Evolutionary conservation across 1,284 basidiomycete genomes (phyloP), one percentile per base, ranked within the genome.

Genomic region (Moesziomyces sp.): DNA sequence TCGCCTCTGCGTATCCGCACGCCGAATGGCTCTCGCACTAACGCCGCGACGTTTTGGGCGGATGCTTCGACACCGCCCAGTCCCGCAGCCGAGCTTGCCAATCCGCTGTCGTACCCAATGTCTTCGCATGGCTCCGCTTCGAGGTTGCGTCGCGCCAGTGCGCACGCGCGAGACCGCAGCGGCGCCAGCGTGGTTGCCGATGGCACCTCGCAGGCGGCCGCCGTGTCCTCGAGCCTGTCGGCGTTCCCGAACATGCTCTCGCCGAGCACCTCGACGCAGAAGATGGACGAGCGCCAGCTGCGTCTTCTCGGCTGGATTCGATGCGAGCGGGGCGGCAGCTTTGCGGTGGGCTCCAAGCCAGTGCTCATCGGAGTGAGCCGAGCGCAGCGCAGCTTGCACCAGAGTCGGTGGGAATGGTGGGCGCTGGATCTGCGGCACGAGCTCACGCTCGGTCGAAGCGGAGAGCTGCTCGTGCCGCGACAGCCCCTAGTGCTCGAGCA

Each of bases 361-460:
- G 16, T 62, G n/a, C 47, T 70, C 4, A 18, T 70, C 11, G 62
- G 72, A 2, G 38, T 63, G 14, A 46, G 67, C 42, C 59, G 64
- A 35, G 55, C 70, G 11, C 57, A 60, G 34, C 44, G 70, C 38
- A 42, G 51, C 30, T 23, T 38, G 23, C n/a, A 24, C 23, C 26
- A 18, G 28, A 62, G 62, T 34, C 58, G 72, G 3, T 74, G 72
- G 72, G 72, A 74, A 24, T 65, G 56, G 55, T 74, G 67, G 67
- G 55, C 56, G 42, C 43, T 74, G 24, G 65, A 74, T n/a, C 54
- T 74, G 45, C 57, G 60, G 9, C 56, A 63, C 16, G 67, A 74
- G 43, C 49, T 74, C n/a, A 53, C 63, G 13, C 43, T 74, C 1
- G 67, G 63, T 26, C 67, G 72, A n/a, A 57, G 62, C 34, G 72